A percentile compares a stretch with the other conserved stretches of the same genome.
Evolutionary conservation across 306 rosid species (phyloP).

Genomic region (Gynostemma pentaphyllum): DNA sequence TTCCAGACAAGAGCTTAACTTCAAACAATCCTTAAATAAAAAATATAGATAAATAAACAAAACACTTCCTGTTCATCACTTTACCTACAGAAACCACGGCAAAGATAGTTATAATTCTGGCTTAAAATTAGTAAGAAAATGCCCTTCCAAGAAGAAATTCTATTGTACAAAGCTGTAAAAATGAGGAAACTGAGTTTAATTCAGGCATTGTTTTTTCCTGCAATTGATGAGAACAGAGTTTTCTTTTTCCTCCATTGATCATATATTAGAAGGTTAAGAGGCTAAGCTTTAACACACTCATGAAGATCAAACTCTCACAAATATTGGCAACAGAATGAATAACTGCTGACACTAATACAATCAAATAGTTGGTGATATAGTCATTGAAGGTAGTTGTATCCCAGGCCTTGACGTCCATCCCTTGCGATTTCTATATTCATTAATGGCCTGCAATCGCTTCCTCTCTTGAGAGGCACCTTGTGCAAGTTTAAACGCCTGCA

Average conservation of each 20-base stretch:
- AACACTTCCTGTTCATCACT: too few species aligned
- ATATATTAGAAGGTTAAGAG: not conserved
- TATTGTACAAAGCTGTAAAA: not conserved
- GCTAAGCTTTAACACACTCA: not conserved
- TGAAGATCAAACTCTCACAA: not conserved
- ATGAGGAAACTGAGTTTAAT: not conserved
- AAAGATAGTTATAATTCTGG: not conserved
- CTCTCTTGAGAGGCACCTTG: slow-evolving; percentile 76
- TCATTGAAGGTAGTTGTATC: slow-evolving; percentile 33
- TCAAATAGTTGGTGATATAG: not conserved
- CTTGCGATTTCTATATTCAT: slow-evolving; percentile 66
- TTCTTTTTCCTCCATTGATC: not conserved
- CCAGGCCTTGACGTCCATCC: slow-evolving; percentile 86
- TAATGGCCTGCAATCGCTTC: slow-evolving; percentile 67
- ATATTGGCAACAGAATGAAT: not conserved
- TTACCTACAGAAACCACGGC: not conserved
- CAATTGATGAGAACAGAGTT: not conserved
- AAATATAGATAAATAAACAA: too few species aligned
- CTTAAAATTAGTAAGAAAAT: not conserved
- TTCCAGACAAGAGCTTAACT: too few species aligned
- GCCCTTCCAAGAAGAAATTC: not conserved
- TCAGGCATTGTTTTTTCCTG: too few species aligned
- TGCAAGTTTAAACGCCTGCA: slow-evolving; percentile 46
- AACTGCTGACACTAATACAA: not conserved
- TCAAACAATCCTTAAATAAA: too few species aligned